Evolutionary conservation across 768 basidiomycete species (phyloP).

Genomic region (Pisolithus orientalis): DNA sequence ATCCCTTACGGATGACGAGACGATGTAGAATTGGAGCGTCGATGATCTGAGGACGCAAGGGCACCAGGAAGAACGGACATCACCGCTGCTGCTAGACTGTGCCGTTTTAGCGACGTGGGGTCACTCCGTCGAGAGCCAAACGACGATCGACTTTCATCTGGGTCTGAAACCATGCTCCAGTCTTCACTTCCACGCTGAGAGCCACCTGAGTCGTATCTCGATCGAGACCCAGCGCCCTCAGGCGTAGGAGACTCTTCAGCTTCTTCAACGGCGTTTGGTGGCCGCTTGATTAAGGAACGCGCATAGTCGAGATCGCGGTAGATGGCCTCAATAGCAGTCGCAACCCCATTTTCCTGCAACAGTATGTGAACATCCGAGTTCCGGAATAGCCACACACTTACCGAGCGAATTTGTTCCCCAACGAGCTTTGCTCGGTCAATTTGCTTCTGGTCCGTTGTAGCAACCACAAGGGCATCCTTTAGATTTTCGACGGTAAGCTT

Average conservation of each 20-base stretch:
- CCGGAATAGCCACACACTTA: constrained; percentile 28
- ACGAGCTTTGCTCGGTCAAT: constrained; percentile 78
- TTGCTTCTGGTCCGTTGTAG: constrained; percentile 86
- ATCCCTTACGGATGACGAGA: constrained; percentile 16
- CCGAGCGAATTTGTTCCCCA: constrained; percentile 83
- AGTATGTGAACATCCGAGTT: constrained; percentile 1
- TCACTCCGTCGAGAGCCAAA: constrained; percentile 45
- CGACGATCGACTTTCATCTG: constrained; percentile 55
- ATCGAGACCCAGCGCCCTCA: constrained; percentile 35
- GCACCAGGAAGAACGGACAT: constrained; percentile 57
- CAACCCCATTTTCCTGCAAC: constrained; percentile 86
- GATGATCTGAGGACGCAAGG: constrained; percentile 36
- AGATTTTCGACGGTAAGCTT: constrained; percentile 79
- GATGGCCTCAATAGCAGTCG: constrained; percentile 88
- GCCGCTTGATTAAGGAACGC: constrained; percentile 72
- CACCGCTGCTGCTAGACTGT: constrained; percentile 55
- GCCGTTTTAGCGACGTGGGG: constrained; percentile 46
- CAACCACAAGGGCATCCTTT: constrained; percentile 69
- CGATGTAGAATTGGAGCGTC: constrained; percentile 33
- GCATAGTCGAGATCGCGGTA: constrained; percentile 97
- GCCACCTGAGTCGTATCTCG: constrained; percentile 50
- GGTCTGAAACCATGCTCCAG: constrained; percentile 84
- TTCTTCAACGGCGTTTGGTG: constrained; percentile 20
- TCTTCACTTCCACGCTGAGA: constrained; percentile 66
- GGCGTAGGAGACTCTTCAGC: constrained; percentile 5